Percentiles rank a stretch among this genome's conserved stretches.
Evolutionary conservation across 331 rosid genomes (phyloP).

Genomic region (Quercus tomentella): DNA sequence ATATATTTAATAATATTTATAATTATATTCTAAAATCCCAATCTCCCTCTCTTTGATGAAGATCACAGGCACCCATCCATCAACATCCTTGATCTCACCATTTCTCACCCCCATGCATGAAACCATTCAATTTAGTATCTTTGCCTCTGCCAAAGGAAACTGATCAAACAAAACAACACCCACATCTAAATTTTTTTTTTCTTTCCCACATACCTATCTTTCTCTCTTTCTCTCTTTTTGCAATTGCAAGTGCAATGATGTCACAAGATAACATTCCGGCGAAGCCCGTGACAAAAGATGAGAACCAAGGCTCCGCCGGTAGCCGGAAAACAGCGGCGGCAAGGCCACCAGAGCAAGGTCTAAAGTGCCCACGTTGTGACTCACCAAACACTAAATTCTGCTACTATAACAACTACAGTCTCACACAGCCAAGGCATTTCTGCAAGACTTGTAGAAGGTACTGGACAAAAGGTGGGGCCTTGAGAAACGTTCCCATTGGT

Average conservation of each 20-base stretch:
- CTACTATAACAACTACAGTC: conserved; percentile 97
- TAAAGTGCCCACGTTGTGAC: conserved; percentile 86
- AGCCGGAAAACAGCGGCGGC: conserved; percentile 33
- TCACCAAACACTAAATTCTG: conserved; percentile 97
- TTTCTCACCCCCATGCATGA: conserved; percentile 62
- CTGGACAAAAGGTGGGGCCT: conserved; percentile 98
- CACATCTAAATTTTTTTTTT: background rate
- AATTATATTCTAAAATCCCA: conserved; percentile 19
- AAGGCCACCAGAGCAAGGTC: conserved; percentile 44
- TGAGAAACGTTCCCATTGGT: conserved; percentile 90
- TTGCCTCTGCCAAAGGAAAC: conserved; percentile 64
- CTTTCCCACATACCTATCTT: background rate
- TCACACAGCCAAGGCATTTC: conserved; percentile 90
- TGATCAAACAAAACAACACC: background rate
- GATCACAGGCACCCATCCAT: conserved; percentile 62
- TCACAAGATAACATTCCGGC: conserved; percentile 44
- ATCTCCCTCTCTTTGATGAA: conserved; percentile 60
- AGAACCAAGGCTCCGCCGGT: conserved; percentile 34
- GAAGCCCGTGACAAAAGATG: conserved; percentile 29
- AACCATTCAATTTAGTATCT: conserved; percentile 51
- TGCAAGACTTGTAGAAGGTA: conserved; percentile 93
- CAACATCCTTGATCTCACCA: conserved; percentile 21
- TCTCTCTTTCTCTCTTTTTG: background rate
- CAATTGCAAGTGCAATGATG: conserved; percentile 27
- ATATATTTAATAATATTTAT: background rate